phyloP scores from a whole-genome alignment of 331 rosid genomes.

The Pyracantha coccinea region DNA sequence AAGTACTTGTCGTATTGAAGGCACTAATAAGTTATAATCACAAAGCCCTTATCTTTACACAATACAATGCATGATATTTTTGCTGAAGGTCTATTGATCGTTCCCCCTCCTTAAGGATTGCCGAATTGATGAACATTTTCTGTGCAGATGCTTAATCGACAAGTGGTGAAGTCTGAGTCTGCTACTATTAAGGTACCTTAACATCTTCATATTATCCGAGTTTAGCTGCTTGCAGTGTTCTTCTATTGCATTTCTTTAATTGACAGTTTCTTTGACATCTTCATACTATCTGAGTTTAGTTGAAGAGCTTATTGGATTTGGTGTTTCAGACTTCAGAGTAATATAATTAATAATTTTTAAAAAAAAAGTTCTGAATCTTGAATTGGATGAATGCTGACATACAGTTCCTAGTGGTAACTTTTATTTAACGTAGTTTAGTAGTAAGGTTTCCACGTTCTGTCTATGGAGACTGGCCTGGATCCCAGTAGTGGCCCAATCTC shows the following conservation, averaged over 20 bases:
- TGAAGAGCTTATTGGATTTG: neutral
- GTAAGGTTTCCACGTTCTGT: neutral
- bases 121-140: slow-evolving; percentile 17
- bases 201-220: neutral
- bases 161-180: slow-evolving; percentile 93
- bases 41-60: neutral
- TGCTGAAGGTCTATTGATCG: neutral
- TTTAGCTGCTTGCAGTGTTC: too few species aligned
- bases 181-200: slow-evolving; percentile 79
- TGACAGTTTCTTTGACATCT: neutral
- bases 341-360: neutral
- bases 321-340: neutral
- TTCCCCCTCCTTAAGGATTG: neutral
- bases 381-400: neutral
- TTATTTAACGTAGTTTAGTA: neutral
- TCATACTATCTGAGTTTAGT: neutral
- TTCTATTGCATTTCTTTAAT: neutral
- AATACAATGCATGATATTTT: neutral
- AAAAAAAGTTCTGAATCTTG: neutral
- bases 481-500: neutral
- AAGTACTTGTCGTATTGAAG: too few species aligned
- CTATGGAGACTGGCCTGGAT: neutral
- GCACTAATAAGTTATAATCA: neutral
- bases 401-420: neutral
- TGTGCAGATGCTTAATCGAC: slow-evolving; percentile 78